Conservation (phyloP, 805 yeast species). For the Diddensiella transvaalensis region DNA sequence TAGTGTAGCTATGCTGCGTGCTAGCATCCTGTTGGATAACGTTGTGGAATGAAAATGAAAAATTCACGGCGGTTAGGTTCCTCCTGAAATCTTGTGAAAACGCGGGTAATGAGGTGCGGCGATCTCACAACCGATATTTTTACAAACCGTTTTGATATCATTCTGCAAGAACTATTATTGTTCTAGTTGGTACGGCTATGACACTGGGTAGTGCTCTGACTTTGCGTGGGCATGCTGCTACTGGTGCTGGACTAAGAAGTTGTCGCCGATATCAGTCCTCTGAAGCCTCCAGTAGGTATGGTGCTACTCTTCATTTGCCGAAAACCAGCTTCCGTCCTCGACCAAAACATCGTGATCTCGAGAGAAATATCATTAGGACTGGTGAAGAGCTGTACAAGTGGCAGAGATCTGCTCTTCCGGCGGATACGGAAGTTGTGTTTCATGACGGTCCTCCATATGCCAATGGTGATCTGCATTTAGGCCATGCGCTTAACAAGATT, state of each 20-base stretch:
- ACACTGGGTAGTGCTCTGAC: neutral
- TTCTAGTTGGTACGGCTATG: no score
- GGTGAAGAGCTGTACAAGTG: conserved; percentile 55
- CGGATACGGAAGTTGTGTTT: conserved; percentile 47
- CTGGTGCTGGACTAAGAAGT: neutral
- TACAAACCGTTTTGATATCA: no score
- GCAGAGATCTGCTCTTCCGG: conserved; percentile 42
- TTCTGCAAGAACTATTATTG: no score
- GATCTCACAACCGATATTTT: no score
- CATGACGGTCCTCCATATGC: conserved; percentile 99
- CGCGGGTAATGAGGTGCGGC: no score
- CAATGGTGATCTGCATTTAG: conserved; percentile 91
- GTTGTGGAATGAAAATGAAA: neutral
- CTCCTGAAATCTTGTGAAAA: no score
- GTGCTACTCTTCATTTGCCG: conserved; percentile 21
- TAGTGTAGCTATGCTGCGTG: neutral
- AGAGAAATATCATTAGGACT: conserved; percentile 11
- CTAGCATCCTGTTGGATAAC: neutral
- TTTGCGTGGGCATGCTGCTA: neutral
- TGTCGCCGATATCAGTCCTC: neutral
- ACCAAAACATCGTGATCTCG: conserved; percentile 11
- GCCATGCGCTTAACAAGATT: conserved; percentile 83
- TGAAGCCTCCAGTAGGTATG: conserved; percentile 14
- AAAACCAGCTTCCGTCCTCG: conserved; percentile 16
- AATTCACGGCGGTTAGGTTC: no score